Conservation (phyloP, 192 early-diverging fungal species). For the Coemansia sp. region DNA sequence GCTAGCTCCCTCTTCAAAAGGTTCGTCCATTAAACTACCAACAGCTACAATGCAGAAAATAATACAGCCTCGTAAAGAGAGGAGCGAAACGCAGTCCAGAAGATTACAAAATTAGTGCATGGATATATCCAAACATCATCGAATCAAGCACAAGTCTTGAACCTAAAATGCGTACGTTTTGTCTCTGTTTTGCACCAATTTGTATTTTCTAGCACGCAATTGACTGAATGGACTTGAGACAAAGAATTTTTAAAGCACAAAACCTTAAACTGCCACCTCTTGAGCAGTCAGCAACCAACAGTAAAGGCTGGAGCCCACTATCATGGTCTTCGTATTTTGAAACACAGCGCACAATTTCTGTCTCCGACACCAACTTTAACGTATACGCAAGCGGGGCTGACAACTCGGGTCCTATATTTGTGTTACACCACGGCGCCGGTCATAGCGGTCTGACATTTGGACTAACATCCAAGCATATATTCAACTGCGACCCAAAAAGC, state of each 20-base stretch:
- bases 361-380: conserved; percentile 51
- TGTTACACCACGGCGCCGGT: conserved; percentile 83
- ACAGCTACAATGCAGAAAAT: neutral
- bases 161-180: neutral
- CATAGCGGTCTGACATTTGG: conserved; percentile 68
- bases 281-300: neutral
- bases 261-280: neutral
- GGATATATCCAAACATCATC: no score
- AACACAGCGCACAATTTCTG: conserved; percentile 25
- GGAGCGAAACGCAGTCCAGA: no score
- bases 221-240: neutral
- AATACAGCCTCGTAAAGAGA: neutral
- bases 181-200: neutral
- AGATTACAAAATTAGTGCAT: neutral
- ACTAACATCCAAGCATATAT: conserved; percentile 58
- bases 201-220: neutral
- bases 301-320: conserved; percentile 31
- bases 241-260: neutral
- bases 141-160: neutral
- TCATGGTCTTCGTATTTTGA: conserved; percentile 63
- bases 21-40: neutral
- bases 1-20: conserved; percentile 3
- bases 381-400: conserved; percentile 32
- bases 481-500: conserved; percentile 21
- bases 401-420: conserved; percentile 62